A percentile compares a stretch with the other conserved stretches of the same genome.
Conservation (phyloP, 331 rosid species). For the Pyrus hybrid region DNA sequence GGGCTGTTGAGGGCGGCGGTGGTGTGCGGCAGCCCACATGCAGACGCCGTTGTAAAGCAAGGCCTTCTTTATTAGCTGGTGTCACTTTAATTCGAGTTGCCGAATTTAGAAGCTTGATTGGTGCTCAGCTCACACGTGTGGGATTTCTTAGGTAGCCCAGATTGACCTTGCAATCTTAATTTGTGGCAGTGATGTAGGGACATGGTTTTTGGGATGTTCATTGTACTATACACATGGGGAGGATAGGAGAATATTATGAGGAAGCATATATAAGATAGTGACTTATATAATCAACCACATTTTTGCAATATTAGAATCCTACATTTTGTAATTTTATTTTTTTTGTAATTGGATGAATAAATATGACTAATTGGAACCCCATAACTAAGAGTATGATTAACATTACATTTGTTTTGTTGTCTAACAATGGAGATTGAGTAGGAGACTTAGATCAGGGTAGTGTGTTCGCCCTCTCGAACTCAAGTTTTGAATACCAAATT, state of each 20-base stretch:
- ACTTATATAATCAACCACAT: background rate
- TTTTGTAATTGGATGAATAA: background rate
- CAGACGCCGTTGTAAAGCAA: conserved; percentile 31
- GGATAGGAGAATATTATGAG: background rate
- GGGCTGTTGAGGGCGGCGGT: conserved; percentile 21
- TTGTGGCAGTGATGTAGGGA: no score
- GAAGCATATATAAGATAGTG: background rate
- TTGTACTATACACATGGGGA: no score
- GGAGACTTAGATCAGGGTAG: no score
- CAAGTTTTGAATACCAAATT: no score
- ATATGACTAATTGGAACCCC: background rate
- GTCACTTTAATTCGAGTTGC: no score
- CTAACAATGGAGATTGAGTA: no score
- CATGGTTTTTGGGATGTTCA: no score
- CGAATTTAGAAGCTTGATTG: background rate
- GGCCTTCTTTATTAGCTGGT: background rate
- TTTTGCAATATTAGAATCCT: background rate
- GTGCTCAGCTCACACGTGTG: background rate
- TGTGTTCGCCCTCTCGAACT: no score
- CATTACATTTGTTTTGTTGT: background rate
- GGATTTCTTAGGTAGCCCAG: background rate
- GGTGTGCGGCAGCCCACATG: conserved; percentile 20
- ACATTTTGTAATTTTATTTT: background rate
- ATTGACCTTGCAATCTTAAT: background rate
- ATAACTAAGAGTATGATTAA: background rate